These are phyloP conservation scores for Aspergillus fischeri DNA, from an alignment of 2,329 filamentous ascomycete species.

Conservation along the genomic window DNA sequence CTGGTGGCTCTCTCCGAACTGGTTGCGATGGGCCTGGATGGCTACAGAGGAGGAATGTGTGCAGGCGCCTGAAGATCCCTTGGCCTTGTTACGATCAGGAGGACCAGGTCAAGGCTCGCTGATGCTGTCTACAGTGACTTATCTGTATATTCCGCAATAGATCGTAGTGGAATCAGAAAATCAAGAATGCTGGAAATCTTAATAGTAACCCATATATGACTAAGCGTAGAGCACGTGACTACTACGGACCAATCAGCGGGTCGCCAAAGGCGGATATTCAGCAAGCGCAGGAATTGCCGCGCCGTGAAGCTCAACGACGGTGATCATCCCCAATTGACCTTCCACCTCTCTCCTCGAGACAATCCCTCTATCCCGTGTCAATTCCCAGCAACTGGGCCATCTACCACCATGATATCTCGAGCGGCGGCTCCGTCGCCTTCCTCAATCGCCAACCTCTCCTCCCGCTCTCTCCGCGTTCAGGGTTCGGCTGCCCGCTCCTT, in stretches of 20 bases:
- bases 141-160: conserved; percentile 35
- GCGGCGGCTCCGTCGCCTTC: conserved; percentile 42
- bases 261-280: conserved; percentile 38
- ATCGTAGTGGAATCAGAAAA: neutral
- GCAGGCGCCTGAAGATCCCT: conserved; percentile 31
- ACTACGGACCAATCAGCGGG: conserved; percentile 28
- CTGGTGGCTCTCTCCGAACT: conserved; percentile 36
- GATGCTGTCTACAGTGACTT: conserved; percentile 27
- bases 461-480: conserved; percentile 40
- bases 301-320: conserved; percentile 24
- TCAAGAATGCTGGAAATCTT: neutral
- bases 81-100: conserved; percentile 24
- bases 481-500: conserved; percentile 58
- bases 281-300: conserved; percentile 36
- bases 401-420: conserved; percentile 43
- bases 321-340: conserved; percentile 15
- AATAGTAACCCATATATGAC: conserved; percentile 7
- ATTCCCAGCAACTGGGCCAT: conserved; percentile 31
- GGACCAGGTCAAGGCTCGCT: conserved; percentile 12
- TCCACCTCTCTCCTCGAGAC: conserved; percentile 18
- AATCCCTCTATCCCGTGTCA: conserved; percentile 22
- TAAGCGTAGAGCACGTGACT: conserved; percentile 29
- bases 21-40: conserved; percentile 43
- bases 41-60: conserved; percentile 39
- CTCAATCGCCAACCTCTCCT: conserved; percentile 37